A percentile compares a stretch with the other conserved stretches of the same genome.
These are phyloP conservation scores for Neurospora sp. DNA, from an alignment of 495 filamentous ascomycete species.

Conservation along the genomic window DNA sequence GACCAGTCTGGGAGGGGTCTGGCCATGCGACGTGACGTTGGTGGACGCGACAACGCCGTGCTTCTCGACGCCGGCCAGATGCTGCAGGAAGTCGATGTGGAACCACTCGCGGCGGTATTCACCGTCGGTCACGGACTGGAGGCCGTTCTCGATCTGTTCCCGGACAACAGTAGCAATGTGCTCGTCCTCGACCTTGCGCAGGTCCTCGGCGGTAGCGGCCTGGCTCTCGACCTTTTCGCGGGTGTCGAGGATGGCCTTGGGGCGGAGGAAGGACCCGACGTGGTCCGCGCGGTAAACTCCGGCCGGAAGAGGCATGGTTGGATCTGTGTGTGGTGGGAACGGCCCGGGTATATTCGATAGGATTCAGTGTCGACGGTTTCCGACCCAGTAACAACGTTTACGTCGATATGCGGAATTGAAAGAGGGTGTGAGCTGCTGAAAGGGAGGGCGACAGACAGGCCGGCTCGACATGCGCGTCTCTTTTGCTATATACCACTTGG, in stretches of 20 bases:
- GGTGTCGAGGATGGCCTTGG: slow-evolving; percentile 28
- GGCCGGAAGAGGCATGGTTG: slow-evolving; percentile 34
- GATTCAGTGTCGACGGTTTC: not conserved
- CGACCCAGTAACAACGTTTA: not conserved
- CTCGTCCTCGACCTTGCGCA: slow-evolving; percentile 50
- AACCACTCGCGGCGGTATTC: slow-evolving; percentile 53
- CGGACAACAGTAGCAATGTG: slow-evolving; percentile 53
- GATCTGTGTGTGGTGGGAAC: not conserved
- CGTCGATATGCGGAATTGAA: not conserved
- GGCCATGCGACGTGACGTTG: slow-evolving; percentile 30
- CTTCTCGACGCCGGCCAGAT: slow-evolving; percentile 33
- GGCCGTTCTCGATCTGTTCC: slow-evolving; percentile 51
- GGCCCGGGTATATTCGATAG: not conserved
- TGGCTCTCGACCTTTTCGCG: slow-evolving; percentile 38
- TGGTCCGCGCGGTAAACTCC: slow-evolving; percentile 42
- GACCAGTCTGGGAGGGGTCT: slow-evolving; percentile 35
- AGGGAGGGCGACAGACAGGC: not conserved
- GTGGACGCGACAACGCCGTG: slow-evolving; percentile 33
- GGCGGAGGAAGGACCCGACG: slow-evolving; percentile 38
- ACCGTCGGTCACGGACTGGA: slow-evolving; percentile 57
- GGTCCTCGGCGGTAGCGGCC: slow-evolving; percentile 30
- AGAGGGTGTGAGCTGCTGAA: not conserved
- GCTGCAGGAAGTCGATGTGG: slow-evolving; percentile 40
- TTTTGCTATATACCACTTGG: not conserved
- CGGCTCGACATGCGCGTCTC: not conserved